Conservation (phyloP, 2,329 filamentous ascomycete genomes). For the Exserohilum rostratum region DNA sequence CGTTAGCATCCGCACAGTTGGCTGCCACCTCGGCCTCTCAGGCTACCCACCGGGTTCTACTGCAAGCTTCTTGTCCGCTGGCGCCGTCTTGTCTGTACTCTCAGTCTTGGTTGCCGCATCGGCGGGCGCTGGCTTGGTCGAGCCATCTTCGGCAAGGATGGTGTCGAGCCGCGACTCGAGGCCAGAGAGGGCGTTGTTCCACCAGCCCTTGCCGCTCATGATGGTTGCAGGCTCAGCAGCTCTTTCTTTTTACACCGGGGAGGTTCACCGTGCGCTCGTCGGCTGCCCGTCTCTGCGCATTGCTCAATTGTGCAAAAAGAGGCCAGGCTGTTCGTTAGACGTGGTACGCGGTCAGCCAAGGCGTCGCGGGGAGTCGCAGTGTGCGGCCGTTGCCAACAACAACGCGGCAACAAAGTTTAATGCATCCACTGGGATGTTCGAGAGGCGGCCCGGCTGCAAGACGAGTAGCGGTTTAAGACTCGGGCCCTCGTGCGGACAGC, state of each 20-base stretch:
- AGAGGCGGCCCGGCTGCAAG: no score
- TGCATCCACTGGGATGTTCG: not conserved
- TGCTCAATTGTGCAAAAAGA: constrained; percentile 32
- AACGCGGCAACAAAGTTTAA: no score
- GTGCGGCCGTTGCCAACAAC: no score
- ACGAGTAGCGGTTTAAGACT: no score
- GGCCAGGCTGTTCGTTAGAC: constrained; percentile 33
- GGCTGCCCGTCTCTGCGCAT: constrained; percentile 41
- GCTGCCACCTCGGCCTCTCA: not conserved
- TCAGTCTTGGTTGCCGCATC: constrained; percentile 46
- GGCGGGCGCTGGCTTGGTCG: constrained; percentile 52
- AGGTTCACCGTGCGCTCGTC: constrained; percentile 40
- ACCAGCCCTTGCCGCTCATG: constrained; percentile 44
- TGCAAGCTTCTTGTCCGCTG: constrained; percentile 37
- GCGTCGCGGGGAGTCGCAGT: constrained; percentile 29
- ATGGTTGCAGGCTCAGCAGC: no score
- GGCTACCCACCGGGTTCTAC: constrained; percentile 42
- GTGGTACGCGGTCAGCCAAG: constrained; percentile 32
- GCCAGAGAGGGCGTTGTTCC: constrained; percentile 82
- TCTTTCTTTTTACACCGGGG: not conserved
- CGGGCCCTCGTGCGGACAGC: not conserved
- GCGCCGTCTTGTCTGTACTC: constrained; percentile 30
- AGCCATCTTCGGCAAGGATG: constrained; percentile 82
- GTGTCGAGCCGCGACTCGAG: constrained; percentile 92
- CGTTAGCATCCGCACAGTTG: constrained; percentile 27